Evolutionary conservation across 2,329 filamentous ascomycete genomes (phyloP).

Genomic region (Dactylellina parvicollis): DNA sequence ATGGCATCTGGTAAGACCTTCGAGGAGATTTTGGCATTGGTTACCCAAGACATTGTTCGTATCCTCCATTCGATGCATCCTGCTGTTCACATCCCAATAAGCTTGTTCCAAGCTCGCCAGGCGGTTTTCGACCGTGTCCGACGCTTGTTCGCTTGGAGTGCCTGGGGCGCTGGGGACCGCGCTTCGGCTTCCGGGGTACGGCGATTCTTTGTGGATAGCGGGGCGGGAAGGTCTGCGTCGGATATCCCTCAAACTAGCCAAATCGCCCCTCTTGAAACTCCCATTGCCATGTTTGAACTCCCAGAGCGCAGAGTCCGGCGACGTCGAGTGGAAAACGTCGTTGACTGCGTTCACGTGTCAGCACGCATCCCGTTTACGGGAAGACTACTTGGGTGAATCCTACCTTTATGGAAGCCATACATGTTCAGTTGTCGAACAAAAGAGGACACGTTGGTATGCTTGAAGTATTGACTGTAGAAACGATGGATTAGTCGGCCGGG

Average conservation of each 20-base stretch:
- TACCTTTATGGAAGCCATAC: slow-evolving; percentile 99
- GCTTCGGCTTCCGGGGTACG: slow-evolving; percentile 78
- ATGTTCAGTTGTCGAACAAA: slow-evolving; percentile 98
- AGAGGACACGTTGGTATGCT: slow-evolving; percentile 98
- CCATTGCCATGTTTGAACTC: slow-evolving; percentile 99
- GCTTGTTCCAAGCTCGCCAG: slow-evolving; percentile 80
- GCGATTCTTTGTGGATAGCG: slow-evolving; percentile 86
- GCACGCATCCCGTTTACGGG: not conserved
- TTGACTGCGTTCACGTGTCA: slow-evolving; percentile 72
- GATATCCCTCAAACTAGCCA: slow-evolving; percentile 91
- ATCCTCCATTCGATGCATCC: slow-evolving; percentile 85
- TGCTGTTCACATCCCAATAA: slow-evolving; percentile 79
- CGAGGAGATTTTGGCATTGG: slow-evolving; percentile 82
- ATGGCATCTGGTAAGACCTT: slow-evolving; percentile 78
- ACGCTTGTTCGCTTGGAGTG: slow-evolving; percentile 76
- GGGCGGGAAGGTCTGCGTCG: slow-evolving; percentile 93
- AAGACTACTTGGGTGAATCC: slow-evolving; percentile 27
- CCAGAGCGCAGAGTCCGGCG: slow-evolving; percentile 92
- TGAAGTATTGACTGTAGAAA: slow-evolving; percentile 86
- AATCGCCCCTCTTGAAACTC: slow-evolving; percentile 93
- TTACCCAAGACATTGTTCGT: slow-evolving; percentile 79
- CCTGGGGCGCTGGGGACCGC: slow-evolving; percentile 81
- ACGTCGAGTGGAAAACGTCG: slow-evolving; percentile 96
- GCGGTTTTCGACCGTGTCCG: slow-evolving; percentile 80
- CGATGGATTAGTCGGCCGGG: slow-evolving; percentile 49